These are phyloP conservation scores for Bryoerythrophyllum caledonicum DNA, from an alignment of 225 moss, liverwort and hornwort genomes.

Conservation along the genomic window DNA sequence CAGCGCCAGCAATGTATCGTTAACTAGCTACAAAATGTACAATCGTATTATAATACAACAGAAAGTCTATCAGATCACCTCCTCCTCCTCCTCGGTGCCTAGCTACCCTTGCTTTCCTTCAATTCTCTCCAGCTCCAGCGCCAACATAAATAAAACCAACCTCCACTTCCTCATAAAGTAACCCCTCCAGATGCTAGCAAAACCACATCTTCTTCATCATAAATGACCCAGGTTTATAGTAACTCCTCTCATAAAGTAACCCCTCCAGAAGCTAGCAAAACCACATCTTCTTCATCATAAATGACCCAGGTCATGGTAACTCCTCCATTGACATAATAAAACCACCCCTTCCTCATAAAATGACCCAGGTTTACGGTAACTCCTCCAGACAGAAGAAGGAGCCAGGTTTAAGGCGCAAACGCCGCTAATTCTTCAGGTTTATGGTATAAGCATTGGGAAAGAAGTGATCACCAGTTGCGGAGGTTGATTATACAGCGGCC, in stretches of 20 bases:
- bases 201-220: too few species aligned
- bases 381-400: too few species aligned
- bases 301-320: too few species aligned
- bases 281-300: too few species aligned
- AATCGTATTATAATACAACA: slow-evolving; percentile 27
- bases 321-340: too few species aligned
- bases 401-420: not conserved
- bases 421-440: not conserved
- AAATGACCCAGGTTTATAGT: too few species aligned
- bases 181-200: too few species aligned
- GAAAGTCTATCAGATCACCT: not conserved
- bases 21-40: slow-evolving; percentile 34
- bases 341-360: too few species aligned
- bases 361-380: too few species aligned
- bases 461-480: too few species aligned
- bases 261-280: too few species aligned
- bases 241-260: not conserved
- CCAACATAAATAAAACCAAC: not conserved
- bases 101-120: not conserved
- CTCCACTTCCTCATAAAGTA: not conserved
- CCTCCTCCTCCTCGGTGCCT: not conserved
- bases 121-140: slow-evolving; percentile 5
- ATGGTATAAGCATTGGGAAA: too few species aligned
- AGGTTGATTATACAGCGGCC: not conserved
- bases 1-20: slow-evolving; percentile 12